Conservation (phyloP, 2,329 filamentous ascomycete genomes). For the Teratosphaeria destructans region DNA sequence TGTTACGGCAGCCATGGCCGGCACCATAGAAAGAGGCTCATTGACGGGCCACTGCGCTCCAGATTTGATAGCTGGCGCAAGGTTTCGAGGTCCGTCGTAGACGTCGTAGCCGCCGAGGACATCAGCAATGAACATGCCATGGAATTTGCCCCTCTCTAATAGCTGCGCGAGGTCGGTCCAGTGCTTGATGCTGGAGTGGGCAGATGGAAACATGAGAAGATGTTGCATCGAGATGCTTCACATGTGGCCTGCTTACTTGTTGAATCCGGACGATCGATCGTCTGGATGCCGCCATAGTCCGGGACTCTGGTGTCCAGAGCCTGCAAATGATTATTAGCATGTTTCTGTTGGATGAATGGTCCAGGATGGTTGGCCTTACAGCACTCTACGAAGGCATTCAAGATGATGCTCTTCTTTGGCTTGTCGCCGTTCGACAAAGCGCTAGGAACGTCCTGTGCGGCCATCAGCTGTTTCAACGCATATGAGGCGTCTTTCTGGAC, state of each 20-base stretch:
- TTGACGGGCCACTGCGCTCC: slow-evolving; percentile 46
- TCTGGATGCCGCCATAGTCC: slow-evolving; percentile 59
- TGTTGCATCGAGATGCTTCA: not conserved
- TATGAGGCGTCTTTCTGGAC: not conserved
- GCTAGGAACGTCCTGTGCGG: not conserved
- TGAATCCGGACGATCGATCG: slow-evolving; percentile 28
- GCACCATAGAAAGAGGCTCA: slow-evolving; percentile 53
- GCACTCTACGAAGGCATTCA: slow-evolving; percentile 1
- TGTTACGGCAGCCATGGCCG: slow-evolving; percentile 55
- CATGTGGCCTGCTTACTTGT: not conserved
- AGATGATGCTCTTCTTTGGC: not conserved
- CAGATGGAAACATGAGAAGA: slow-evolving; percentile 27
- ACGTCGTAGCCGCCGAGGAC: slow-evolving; percentile 54
- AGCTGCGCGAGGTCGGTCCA: slow-evolving; percentile 56
- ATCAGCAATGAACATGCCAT: slow-evolving; percentile 56
- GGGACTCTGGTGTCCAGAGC: slow-evolving; percentile 39
- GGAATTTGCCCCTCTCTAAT: slow-evolving; percentile 52
- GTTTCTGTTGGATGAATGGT: not conserved
- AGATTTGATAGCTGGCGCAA: slow-evolving; percentile 36
- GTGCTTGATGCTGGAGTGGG: slow-evolving; percentile 50
- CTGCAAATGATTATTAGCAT: not conserved
- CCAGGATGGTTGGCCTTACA: slow-evolving; percentile 24
- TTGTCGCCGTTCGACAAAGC: not conserved
- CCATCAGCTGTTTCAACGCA: not conserved
- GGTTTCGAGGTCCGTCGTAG: slow-evolving; percentile 35